Percentiles rank a stretch among this genome's conserved stretches.
These are phyloP conservation scores for Rosa multiflora DNA, from an alignment of 306 rosid genomes.

Conservation along the genomic window DNA sequence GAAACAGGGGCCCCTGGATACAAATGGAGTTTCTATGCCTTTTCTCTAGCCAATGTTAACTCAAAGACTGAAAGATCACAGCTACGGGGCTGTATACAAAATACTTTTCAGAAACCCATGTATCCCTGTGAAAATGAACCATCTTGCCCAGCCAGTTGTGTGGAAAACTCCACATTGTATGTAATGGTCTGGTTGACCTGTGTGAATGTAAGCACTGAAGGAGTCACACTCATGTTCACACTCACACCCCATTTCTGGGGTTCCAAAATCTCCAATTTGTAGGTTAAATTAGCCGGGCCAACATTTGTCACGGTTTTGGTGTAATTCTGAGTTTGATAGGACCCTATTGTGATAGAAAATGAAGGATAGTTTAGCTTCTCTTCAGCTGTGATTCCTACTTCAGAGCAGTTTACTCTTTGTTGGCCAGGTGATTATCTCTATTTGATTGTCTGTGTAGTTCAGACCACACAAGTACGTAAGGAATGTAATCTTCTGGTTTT, in stretches of 20 bases:
- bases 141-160: neutral
- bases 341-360: neutral
- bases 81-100: no score
- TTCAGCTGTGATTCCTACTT: neutral
- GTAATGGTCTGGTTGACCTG: conserved; percentile 35
- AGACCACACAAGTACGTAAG: conserved; percentile 52
- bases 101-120: no score
- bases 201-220: conserved; percentile 31
- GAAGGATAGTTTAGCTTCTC: neutral
- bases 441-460: conserved; percentile 32
- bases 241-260: conserved; percentile 22
- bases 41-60: no score
- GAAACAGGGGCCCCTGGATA: no score
- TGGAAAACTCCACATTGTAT: conserved; percentile 27
- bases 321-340: neutral
- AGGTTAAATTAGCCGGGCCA: neutral
- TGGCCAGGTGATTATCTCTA: conserved; percentile 22
- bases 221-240: conserved; percentile 23
- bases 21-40: no score
- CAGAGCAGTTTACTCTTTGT: no score
- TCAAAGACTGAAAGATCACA: no score
- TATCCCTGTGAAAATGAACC: neutral
- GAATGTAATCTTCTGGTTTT: conserved; percentile 3
- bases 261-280: neutral
- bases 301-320: neutral